phyloP scores from a whole-genome alignment of 371 early-diverging fungal genomes.

The Rhizomucor pusillus region DNA sequence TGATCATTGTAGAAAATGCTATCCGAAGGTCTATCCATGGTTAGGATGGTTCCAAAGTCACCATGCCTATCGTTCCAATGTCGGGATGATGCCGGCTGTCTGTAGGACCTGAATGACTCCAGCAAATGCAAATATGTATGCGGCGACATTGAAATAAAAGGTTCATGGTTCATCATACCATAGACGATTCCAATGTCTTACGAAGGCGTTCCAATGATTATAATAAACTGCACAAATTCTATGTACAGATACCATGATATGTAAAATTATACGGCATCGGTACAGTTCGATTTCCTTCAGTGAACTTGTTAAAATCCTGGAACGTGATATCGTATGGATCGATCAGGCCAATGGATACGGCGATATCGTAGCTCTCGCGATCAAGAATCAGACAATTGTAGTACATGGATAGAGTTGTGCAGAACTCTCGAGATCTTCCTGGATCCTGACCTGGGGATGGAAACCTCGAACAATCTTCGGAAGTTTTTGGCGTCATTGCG shows the following conservation, averaged over 20 bases:
- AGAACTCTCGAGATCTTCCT: no score
- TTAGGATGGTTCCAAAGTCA: no score
- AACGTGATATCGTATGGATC: not conserved
- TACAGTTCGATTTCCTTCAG: not conserved
- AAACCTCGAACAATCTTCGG: no score
- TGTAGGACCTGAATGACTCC: not conserved
- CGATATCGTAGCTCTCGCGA: not conserved
- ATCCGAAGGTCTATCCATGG: no score
- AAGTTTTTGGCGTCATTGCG: no score
- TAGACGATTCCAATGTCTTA: not conserved
- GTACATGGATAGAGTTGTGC: no score
- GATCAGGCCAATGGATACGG: not conserved
- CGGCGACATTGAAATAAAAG: not conserved
- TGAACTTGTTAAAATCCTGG: not conserved
- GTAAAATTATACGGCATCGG: not conserved
- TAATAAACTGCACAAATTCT: not conserved
- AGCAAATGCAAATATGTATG: not conserved
- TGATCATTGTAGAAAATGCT: no score
- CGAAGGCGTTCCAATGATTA: not conserved
- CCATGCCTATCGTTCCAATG: no score
- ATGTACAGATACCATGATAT: not conserved
- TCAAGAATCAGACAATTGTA: not conserved
- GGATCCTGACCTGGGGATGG: no score
- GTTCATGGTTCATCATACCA: not conserved
- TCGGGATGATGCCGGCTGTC: not conserved